Conservation (phyloP, 108 stramenopile species). For the Pseudonitzschia multistriata region DNA sequence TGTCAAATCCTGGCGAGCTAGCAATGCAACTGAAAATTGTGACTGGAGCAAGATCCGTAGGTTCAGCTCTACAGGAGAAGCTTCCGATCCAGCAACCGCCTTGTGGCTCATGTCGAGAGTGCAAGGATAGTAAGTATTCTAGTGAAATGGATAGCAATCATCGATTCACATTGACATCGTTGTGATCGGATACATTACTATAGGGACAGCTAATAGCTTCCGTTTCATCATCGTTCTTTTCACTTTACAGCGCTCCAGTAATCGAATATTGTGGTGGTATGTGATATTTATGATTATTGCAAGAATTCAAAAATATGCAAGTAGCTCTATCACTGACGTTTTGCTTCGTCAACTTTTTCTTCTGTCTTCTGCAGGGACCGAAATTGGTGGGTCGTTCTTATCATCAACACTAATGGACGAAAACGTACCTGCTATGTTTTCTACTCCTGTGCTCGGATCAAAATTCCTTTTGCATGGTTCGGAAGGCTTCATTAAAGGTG, state of each 20-base stretch:
- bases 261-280: slow-evolving; percentile 40
- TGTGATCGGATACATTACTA: neutral
- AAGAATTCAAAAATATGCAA: neutral
- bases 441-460: slow-evolving; percentile 37
- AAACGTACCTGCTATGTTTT: slow-evolving; percentile 44
- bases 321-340: neutral
- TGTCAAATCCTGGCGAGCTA: slow-evolving; percentile 36
- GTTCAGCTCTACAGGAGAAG: slow-evolving; percentile 43
- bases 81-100: slow-evolving; percentile 34
- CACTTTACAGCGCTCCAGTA: slow-evolving; percentile 19
- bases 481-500: slow-evolving; percentile 1
- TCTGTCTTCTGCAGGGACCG: slow-evolving; percentile 17
- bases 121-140: slow-evolving; percentile 21
- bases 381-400: slow-evolving; percentile 43
- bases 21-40: slow-evolving; percentile 28
- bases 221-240: neutral
- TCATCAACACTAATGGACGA: slow-evolving; percentile 38
- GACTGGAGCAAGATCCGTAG: slow-evolving; percentile 35
- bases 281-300: neutral
- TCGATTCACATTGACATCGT: neutral
- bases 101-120: slow-evolving; percentile 40
- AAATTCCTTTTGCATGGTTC: slow-evolving; percentile 17
- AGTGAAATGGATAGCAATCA: neutral
- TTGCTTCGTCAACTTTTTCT: neutral
- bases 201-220: neutral